Conservation (phyloP, 2,329 filamentous ascomycete species). For the Fusarium austroafricanum region DNA sequence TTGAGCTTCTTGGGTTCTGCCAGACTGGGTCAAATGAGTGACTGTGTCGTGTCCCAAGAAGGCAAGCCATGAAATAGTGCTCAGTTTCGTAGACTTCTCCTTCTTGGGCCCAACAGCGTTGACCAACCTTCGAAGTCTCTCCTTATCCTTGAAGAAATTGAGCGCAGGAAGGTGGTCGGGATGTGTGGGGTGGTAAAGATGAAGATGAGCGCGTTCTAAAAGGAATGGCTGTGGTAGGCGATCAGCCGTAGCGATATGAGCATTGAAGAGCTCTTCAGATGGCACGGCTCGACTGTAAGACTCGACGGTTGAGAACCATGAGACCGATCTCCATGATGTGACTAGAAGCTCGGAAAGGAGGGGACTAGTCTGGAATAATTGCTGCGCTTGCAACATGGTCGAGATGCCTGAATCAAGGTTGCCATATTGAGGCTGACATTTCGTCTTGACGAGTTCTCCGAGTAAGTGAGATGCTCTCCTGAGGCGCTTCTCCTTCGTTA, state of each 20-base stretch:
- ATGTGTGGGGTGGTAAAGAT: slow-evolving; percentile 64
- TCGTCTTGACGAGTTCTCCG: slow-evolving; percentile 57
- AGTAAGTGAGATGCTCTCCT: slow-evolving; percentile 51
- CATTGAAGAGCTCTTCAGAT: slow-evolving; percentile 62
- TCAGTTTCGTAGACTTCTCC: slow-evolving; percentile 47
- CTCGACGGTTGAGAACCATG: slow-evolving; percentile 65
- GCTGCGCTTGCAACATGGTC: slow-evolving; percentile 59
- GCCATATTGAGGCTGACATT: slow-evolving; percentile 53
- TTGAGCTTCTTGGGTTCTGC: slow-evolving; percentile 56
- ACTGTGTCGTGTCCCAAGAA: slow-evolving; percentile 61
- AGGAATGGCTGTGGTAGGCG: slow-evolving; percentile 52
- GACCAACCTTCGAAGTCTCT: slow-evolving; percentile 47
- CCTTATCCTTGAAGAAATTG: slow-evolving; percentile 55
- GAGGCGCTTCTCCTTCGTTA: slow-evolving; percentile 39
- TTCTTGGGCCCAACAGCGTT: slow-evolving; percentile 43
- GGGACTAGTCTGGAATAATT: slow-evolving; percentile 53
- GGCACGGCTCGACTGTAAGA: slow-evolving; percentile 59
- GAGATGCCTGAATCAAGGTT: slow-evolving; percentile 63
- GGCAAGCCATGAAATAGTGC: slow-evolving; percentile 51
- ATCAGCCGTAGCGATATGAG: slow-evolving; percentile 61
- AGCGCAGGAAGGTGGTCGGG: slow-evolving; percentile 62
- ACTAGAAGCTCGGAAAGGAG: slow-evolving; percentile 54
- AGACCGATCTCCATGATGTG: slow-evolving; percentile 60
- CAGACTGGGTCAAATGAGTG: slow-evolving; percentile 56
- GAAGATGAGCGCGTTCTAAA: slow-evolving; percentile 65